A percentile compares a stretch with the other conserved stretches of the same genome.
Evolutionary conservation across 345 rosid genomes (phyloP).

Genomic region (Rhodomyrtus tomentosa): DNA sequence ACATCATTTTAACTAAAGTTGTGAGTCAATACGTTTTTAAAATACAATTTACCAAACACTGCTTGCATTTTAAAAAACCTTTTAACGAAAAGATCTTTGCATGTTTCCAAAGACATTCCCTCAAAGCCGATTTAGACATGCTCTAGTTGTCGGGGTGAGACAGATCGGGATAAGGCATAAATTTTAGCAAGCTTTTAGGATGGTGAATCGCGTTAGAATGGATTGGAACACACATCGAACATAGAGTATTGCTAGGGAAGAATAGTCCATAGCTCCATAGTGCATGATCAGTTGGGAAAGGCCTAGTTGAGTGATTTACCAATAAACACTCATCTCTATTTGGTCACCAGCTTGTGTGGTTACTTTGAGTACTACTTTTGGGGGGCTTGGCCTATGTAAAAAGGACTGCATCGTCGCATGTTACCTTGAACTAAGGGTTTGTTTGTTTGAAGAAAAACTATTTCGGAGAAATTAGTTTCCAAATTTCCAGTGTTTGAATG

Average conservation of each 20-base stretch:
- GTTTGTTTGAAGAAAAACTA: neutral
- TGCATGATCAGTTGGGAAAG: neutral
- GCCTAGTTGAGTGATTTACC: neutral
- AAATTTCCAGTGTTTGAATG: fast-evolving
- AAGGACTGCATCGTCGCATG: neutral
- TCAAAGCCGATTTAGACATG: no score
- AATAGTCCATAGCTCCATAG: neutral
- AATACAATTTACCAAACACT: no score
- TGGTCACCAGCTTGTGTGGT: neutral
- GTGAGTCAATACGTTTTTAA: no score
- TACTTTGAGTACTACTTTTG: neutral
- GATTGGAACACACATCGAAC: neutral
- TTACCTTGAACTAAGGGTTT: neutral
- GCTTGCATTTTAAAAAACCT: no score
- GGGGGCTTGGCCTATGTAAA: neutral
- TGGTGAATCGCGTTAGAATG: neutral
- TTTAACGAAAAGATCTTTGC: no score
- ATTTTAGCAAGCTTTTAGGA: neutral
- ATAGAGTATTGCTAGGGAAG: neutral
- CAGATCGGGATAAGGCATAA: no score
- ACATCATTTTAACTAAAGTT: no score
- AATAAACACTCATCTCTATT: neutral
- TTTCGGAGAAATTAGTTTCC: neutral
- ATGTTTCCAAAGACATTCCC: no score
- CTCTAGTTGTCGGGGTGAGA: neutral